phyloP scores from a whole-genome alignment of 208 protist genomes.

The Trichomonas tenax region DNA sequence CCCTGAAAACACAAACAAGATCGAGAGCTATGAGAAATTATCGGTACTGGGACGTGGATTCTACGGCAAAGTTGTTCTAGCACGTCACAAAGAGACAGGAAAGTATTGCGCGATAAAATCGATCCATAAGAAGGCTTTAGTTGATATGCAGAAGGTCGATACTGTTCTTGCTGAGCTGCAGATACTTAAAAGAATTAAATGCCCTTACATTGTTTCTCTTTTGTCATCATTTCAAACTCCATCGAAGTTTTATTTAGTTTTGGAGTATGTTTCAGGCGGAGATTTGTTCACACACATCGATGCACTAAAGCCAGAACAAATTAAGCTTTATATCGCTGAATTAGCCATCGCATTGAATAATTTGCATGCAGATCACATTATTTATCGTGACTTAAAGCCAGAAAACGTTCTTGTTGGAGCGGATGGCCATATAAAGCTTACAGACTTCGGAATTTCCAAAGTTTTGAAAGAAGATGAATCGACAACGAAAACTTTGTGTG shows the following conservation, averaged over 20 bases:
- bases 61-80: background rate
- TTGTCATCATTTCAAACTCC: background rate
- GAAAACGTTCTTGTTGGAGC: background rate
- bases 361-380: background rate
- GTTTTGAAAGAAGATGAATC: background rate
- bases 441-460: slow-evolving; percentile 16
- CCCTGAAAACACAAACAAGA: background rate
- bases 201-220: background rate
- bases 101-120: background rate
- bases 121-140: background rate
- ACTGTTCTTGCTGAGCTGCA: background rate
- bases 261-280: background rate
- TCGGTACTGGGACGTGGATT: background rate
- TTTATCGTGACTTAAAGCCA: slow-evolving; percentile 19
- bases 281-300: background rate
- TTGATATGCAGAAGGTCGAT: background rate
- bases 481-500: slow-evolving; percentile 1
- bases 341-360: background rate
- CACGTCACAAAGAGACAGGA: background rate
- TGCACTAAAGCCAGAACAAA: background rate
- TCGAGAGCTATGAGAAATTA: background rate
- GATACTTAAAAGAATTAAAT: background rate
- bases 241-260: background rate
- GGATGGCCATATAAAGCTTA: background rate
- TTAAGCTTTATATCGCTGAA: background rate